A percentile compares a stretch with the other conserved stretches of the same genome.
Evolutionary conservation across 2,329 filamentous ascomycete genomes (phyloP).

Genomic region (Spiromastix sp.): DNA sequence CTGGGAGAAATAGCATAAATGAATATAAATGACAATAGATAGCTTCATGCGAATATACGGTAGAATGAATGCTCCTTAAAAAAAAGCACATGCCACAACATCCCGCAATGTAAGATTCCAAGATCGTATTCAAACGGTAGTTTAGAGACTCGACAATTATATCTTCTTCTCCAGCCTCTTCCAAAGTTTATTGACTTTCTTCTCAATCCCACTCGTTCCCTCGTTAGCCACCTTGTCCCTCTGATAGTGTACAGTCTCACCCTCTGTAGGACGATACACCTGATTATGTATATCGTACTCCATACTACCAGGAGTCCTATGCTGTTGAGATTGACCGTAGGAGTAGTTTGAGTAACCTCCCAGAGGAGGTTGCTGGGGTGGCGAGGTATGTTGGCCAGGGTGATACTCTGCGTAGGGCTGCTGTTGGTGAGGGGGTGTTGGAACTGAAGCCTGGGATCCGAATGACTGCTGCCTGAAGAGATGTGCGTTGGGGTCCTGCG

Average conservation of each 20-base stretch:
- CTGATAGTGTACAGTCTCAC: conserved; percentile 29
- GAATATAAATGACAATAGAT: background rate
- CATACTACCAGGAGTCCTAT: conserved; percentile 10
- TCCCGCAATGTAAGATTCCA: background rate
- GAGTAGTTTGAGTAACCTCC: conserved; percentile 34
- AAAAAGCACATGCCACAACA: background rate
- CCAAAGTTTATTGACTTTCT: conserved; percentile 24
- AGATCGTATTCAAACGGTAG: too few species aligned
- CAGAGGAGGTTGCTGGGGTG: conserved; percentile 14
- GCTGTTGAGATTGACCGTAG: conserved; percentile 26
- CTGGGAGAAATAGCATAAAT: too few species aligned
- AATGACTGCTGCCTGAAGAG: conserved; percentile 21
- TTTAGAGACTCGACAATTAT: too few species aligned
- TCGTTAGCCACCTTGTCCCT: conserved; percentile 19
- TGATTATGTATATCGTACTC: conserved; percentile 36
- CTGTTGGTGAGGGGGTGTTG: conserved; percentile 10
- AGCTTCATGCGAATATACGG: background rate
- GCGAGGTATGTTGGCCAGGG: conserved; percentile 8
- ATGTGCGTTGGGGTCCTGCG: conserved; percentile 26
- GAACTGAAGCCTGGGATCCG: conserved; percentile 4
- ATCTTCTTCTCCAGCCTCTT: conserved; percentile 26
- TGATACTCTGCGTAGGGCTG: conserved; percentile 3
- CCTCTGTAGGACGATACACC: conserved; percentile 36
- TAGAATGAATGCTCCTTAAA: background rate
- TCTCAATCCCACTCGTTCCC: conserved; percentile 17